Evolutionary conservation across 2,329 filamentous ascomycete genomes (phyloP).

Genomic region (Ascochyta fabae): DNA sequence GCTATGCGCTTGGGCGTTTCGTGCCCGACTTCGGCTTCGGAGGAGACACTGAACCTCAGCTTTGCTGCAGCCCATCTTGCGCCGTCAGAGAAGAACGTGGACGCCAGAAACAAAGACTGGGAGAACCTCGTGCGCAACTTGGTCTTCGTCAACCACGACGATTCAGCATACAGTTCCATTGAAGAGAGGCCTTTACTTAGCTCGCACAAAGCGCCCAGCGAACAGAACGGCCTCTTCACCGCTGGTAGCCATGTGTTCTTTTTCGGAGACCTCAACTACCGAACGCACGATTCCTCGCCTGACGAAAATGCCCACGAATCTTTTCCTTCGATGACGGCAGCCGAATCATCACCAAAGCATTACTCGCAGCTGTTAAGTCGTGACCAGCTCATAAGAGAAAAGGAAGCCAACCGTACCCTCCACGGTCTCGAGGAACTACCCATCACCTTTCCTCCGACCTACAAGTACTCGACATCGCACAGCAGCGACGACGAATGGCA

Average conservation of each 20-base stretch:
- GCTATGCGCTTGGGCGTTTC: conserved; percentile 73
- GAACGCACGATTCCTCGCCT: conserved; percentile 74
- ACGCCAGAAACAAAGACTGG: conserved; percentile 86
- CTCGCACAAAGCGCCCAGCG: conserved; percentile 26
- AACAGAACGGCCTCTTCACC: conserved; percentile 73
- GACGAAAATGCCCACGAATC: conserved; percentile 60
- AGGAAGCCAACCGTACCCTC: conserved; percentile 70
- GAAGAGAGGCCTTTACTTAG: conserved; percentile 44
- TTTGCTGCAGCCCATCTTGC: conserved; percentile 90
- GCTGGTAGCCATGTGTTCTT: conserved; percentile 81
- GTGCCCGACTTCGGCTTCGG: conserved; percentile 40
- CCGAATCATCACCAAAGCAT: conserved; percentile 60
- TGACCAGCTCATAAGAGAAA: conserved; percentile 83
- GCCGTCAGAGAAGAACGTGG: conserved; percentile 80
- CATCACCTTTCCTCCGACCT: conserved; percentile 86
- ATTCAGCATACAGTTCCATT: conserved; percentile 37
- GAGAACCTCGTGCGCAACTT: conserved; percentile 78
- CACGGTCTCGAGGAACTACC: conserved; percentile 79
- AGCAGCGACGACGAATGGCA: conserved; percentile 59
- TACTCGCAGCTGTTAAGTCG: conserved; percentile 70
- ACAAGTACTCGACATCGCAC: conserved; percentile 72
- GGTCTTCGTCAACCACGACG: conserved; percentile 66
- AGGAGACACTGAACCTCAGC: conserved; percentile 68
- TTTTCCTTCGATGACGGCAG: conserved; percentile 68
- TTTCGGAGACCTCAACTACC: conserved; percentile 93